These are phyloP conservation scores for Populus deltoides DNA, from an alignment of 345 rosid species.

Conservation along the genomic window DNA sequence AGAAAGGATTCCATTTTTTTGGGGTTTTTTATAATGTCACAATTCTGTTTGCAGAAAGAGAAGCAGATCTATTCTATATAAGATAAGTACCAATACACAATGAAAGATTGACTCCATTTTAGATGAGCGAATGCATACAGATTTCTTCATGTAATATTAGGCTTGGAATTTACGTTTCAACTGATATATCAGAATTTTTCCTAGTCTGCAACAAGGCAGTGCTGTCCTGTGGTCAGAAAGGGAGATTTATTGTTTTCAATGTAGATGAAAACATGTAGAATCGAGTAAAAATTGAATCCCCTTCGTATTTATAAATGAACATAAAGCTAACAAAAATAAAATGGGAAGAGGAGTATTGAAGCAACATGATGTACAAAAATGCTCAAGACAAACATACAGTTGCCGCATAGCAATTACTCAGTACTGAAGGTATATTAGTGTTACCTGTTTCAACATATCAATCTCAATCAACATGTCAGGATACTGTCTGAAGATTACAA, in stretches of 20 bases:
- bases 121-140: no score
- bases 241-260: neutral
- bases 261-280: slow-evolving; percentile 5
- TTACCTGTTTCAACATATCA: slow-evolving; percentile 14
- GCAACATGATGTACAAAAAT: slow-evolving; percentile 37
- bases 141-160: neutral
- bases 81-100: no score
- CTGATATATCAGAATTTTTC: slow-evolving; percentile 11
- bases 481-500: slow-evolving; percentile 33
- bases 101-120: no score
- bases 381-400: slow-evolving; percentile 43
- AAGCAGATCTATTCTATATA: no score
- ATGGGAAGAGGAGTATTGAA: neutral
- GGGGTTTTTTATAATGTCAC: no score
- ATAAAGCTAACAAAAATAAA: slow-evolving; percentile 5
- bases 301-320: slow-evolving; percentile 18
- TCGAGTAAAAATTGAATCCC: slow-evolving; percentile 17
- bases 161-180: neutral
- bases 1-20: no score
- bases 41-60: no score
- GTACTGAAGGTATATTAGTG: slow-evolving; percentile 1
- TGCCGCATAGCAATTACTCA: slow-evolving; percentile 23
- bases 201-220: neutral
- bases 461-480: slow-evolving; percentile 3
- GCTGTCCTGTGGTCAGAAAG: neutral